Conservation (phyloP, 306 rosid species). For the Aeschynomene evenia region DNA sequence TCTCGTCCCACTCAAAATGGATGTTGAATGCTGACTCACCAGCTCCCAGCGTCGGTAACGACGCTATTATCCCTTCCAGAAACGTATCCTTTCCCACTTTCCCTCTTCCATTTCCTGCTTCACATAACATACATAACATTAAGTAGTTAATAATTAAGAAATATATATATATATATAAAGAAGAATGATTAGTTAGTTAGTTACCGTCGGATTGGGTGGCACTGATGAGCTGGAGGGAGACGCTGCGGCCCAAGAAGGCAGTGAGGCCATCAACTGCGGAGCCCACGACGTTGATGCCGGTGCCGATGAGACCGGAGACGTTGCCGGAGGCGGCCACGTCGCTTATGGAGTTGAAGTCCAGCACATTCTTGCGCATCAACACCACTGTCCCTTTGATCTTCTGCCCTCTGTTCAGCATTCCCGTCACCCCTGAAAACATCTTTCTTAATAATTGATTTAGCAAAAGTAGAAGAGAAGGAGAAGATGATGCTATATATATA, state of each 20-base stretch:
- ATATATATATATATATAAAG: too few species aligned
- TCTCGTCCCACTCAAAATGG: slow-evolving; percentile 60
- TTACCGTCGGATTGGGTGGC: slow-evolving; percentile 34
- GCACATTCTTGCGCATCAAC: slow-evolving; percentile 43
- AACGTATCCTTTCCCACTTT: slow-evolving; percentile 54
- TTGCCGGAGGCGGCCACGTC: slow-evolving; percentile 11
- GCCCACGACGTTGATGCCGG: slow-evolving; percentile 23
- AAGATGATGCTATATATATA: not conserved
- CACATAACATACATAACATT: not conserved
- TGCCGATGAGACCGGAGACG: not conserved
- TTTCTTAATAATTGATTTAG: not conserved
- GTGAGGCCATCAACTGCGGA: slow-evolving; percentile 35
- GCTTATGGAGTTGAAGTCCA: slow-evolving; percentile 29
- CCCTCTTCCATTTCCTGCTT: slow-evolving; percentile 52
- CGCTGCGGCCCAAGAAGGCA: slow-evolving; percentile 36
- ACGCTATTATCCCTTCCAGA: slow-evolving; percentile 48
- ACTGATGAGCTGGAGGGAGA: slow-evolving; percentile 46
- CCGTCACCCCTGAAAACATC: slow-evolving; percentile 34
- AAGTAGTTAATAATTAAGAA: not conserved
- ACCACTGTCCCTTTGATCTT: slow-evolving; percentile 43
- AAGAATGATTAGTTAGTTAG: not conserved
- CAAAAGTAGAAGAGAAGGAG: not conserved
- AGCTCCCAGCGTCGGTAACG: slow-evolving; percentile 43
- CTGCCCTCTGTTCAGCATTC: slow-evolving; percentile 21
- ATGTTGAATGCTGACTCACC: slow-evolving; percentile 52